Evolutionary conservation across 208 protist species (phyloP), one percentile per base, ranked within the genome.

Genomic region (Acanthamoeba divionensis): DNA sequence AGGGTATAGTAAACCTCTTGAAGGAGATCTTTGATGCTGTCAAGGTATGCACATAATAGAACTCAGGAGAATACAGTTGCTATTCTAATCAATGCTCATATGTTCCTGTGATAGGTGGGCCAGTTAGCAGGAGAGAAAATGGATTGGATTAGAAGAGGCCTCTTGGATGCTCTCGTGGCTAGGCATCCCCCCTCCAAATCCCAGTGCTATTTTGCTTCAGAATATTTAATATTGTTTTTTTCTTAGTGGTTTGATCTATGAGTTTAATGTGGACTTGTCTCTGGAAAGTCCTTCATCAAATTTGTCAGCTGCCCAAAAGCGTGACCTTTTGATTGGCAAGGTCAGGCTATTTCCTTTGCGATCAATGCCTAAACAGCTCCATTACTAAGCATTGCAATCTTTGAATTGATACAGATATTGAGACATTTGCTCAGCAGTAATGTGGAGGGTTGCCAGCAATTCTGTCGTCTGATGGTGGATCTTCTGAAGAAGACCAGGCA

Each of bases 371-470:
- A 0, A 63, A 24, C 55, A 24, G 4, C 4, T 31, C 55, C 55
- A 63, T 29, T 24, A 29, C 55, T 31, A 24, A 24, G 5, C 55
- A 24, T 31, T 57, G 52, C 52, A 24, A 57, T 24, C 18, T 24
- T 75, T n/a, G 29, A 4, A 45, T n/a, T 44, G 26, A 21, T 6
- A n/a, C 6, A 75, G 77, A 87, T 87, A 31, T 60, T 87, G 31
- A 33, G 55, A 60, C 77, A 87, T 26, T 36, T 87, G 48, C 54
- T 87, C 26, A 87, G 77, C 77, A 87, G 66, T 45, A 87, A 87
- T 29, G n/a, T 24, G 13, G 77, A 87, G 41, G 77, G 77, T 21
- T 67, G 77, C 48, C 48, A 60, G 33, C 55, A 62, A 45, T 87
- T 87, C 24, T 33, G 44, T n/a, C 62, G 52, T 31, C 71, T 82